Evolutionary conservation across 805 yeast genomes (phyloP), one percentile per base, ranked within the genome.

Genomic region (Candida silvicultrix): DNA sequence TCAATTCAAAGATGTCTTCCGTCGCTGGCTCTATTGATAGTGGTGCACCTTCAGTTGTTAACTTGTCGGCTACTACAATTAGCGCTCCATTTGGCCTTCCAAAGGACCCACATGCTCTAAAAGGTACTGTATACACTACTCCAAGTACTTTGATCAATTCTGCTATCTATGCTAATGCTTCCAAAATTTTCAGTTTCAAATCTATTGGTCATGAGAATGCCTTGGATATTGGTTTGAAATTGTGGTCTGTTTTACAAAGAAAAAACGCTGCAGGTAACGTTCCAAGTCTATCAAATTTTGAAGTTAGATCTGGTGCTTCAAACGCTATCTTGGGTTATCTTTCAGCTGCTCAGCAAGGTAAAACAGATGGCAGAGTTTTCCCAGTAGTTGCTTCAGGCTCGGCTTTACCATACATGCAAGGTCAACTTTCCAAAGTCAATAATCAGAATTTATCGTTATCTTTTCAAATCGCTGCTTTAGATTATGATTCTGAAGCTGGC

Each of bases 281-380:
- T 45, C 94, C 95, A 23, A 70, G 71, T 45, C 65, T 83, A 54
- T 71, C 79, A 59, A 68, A 57, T 51, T 64, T 83, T 47, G 89
- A 89, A 59, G 77, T 87, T 46, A 80, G 96, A 62, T 70, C 84
- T 2, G 97, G 97, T 56, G 94, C 96, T 29, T 87, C 92, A 40
- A 75, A 80, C 50, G 77, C 86, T 23, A 74, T 92, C 40, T 69
- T 86, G 43, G 97, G 97, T 35, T 90, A 82, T 66, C 64, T 78
- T 45, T 48, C 58, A 23, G 49, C 55, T 22, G 44, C 51, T 22
- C 40, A 44, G 3, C 29, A 40, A n/a, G 59, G 58, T 40, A 64
- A 65, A 35, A 69, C 70, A 35, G 46, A 45, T 11, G 51, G 59
- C 2, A 42, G 45, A 8, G 49, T 74, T 64, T 22, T 56, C 63